Evolutionary conservation across 768 basidiomycete genomes (phyloP).

Genomic region (Lactarius akahatsu): DNA sequence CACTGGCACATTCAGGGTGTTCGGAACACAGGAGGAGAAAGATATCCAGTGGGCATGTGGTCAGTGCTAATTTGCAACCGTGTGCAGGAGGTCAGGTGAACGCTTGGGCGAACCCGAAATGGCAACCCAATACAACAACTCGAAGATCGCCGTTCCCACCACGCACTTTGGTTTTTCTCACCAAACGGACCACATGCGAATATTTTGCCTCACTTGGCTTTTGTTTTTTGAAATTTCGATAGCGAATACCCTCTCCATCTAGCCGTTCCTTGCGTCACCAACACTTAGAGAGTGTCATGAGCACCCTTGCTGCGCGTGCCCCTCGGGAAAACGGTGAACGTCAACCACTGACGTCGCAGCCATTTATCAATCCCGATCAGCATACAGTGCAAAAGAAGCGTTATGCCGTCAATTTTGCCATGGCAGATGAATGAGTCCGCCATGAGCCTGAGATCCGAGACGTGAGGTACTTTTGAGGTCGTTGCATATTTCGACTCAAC

Average conservation of each 20-base stretch:
- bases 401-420: neutral
- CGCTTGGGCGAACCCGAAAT: neutral
- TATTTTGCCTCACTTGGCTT: neutral
- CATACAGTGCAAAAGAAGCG: neutral
- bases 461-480: neutral
- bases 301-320: neutral
- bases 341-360: neutral
- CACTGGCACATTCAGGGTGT: neutral
- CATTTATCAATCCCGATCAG: neutral
- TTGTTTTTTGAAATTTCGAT: neutral
- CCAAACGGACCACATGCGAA: slow-evolving; percentile 6
- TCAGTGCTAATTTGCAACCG: neutral
- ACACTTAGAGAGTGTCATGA: slow-evolving; percentile 6
- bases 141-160: slow-evolving; percentile 8
- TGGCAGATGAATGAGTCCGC: neutral
- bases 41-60: neutral
- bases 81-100: slow-evolving; percentile 1
- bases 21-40: neutral
- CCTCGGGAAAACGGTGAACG: neutral
- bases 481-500: neutral
- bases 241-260: neutral
- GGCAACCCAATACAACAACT: slow-evolving; percentile 2
- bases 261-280: slow-evolving; percentile 2
- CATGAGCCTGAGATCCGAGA: neutral
- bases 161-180: slow-evolving; percentile 1